Evolutionary conservation across 2,329 filamentous ascomycete genomes (phyloP), one percentile per base, ranked within the genome.

Genomic region (Orbilia brochopaga): DNA sequence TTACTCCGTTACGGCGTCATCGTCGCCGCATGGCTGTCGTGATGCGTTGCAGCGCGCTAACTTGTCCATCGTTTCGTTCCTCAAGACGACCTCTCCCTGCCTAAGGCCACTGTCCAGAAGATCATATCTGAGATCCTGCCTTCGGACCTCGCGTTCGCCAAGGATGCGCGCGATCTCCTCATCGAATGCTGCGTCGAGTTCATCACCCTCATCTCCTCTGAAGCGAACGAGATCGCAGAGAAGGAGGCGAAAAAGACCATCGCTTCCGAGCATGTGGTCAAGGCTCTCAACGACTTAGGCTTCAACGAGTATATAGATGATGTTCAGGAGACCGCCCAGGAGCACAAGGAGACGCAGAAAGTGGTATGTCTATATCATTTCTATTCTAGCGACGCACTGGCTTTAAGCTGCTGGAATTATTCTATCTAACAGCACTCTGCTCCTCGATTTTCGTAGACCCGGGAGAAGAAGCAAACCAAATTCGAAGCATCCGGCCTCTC

Each of bases 111-210:
- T 53, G 87, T 89, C 46, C 86, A 88, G 77, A 89, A 89, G 81
- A 99, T 99, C 75, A 93, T 99, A 76, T 89, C 89, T 67, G 94
- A 99, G 80, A 97, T 99, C 77, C 85, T 99, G 1, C 88, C 91
- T 1, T 84, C 85, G 17, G 91, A 91, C 56, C 86, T 96, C 73
- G 88, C 90, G 1, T 97, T 97, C 79, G 91, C 92, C 48, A 97
- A 96, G 79, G 94, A 99, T 77, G 92, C 93, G 11, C 89, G 94
- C 70, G 94, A 99, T 78, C 84, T 97, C 1, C 84, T 99, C 58
- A 99, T 99, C 77, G 94, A 97, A 82, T 97, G 94, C 82, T 99
- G 94, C 78, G 93, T 99, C 78, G 94, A 99, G 80, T 99, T 99
- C 80, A 97, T 99, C 80, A 97, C 94, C 17, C 86, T 99, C 77